Percentiles rank a stretch among this genome's conserved stretches.
phyloP scores from a whole-genome alignment of 805 yeast genomes.

The Wickerhamomyces alni region DNA sequence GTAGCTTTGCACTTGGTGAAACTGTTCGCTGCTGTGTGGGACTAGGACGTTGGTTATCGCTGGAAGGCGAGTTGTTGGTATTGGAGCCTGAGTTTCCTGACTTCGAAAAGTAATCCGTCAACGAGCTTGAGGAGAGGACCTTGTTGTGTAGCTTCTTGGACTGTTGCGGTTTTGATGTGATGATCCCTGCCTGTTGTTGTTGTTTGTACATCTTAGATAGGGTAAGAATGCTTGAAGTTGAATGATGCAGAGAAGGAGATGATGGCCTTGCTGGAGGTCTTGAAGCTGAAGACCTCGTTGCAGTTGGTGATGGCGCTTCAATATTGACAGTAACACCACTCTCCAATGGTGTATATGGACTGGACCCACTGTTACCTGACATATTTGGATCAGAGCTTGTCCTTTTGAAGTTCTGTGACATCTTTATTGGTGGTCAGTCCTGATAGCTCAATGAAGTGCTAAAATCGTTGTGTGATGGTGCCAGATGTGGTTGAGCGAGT shows the following conservation, averaged over 20 bases:
- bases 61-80: too few species aligned
- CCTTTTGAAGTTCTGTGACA: too few species aligned
- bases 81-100: background rate
- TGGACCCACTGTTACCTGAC: too few species aligned
- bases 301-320: too few species aligned
- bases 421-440: too few species aligned
- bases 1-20: slow-evolving; percentile 14
- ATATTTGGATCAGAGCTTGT: too few species aligned
- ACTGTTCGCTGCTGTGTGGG: background rate
- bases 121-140: slow-evolving; percentile 18
- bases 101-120: slow-evolving; percentile 12
- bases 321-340: too few species aligned
- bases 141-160: slow-evolving; percentile 19
- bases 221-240: slow-evolving; percentile 21
- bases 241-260: slow-evolving; percentile 4
- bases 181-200: slow-evolving; percentile 6
- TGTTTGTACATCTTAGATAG: slow-evolving; percentile 20
- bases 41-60: background rate
- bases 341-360: too few species aligned
- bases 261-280: background rate
- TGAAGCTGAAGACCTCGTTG: background rate
- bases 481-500: too few species aligned
- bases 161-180: slow-evolving; percentile 6
- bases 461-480: too few species aligned
- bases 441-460: too few species aligned